Base-by-base conservation (phyloP, 129 eudicot genomes). In the Lonicera japonica region DNA sequence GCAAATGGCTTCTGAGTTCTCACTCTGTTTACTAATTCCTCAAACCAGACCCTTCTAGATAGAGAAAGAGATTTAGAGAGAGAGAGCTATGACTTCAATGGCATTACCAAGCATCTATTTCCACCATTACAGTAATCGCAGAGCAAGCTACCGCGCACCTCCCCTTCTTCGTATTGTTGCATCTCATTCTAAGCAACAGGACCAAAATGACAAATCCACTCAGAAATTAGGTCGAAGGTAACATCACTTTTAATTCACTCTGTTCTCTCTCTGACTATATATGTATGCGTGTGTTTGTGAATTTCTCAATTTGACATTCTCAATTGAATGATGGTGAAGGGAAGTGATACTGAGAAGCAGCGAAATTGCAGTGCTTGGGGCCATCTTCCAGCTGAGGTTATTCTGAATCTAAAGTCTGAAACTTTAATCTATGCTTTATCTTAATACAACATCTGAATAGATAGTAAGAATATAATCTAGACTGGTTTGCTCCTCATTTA, bases 331-430 rank as follows among this genome's bases (percentile, higher is more conserved):
- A 58, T 24, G 15, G 21, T 67, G 60, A 61, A 88, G 96, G 74
- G 98, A 91, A 51, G 52, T 91, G 24, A 56, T 91, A 21, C 39
- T 91, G 59, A 84, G 90, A 66, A 91, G 95, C 95, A 84, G 86
- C 59, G 95, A 74, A 64, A 18, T 87, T 54, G 98, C 98, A 8
- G 78, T 86, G 11, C 77, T 91, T 29, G 98, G 95, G 25, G 86
- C 96, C 68, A 82, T 87, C 54, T 84, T 91, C 71, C 85, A 85
- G 67, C 80, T 91, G 70, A 87, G 96, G 98, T 76, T n/a, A n/a
- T n/a, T n/a, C n/a, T n/a, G n/a, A n/a, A n/a, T n/a, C n/a, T n/a
- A n/a, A n/a, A n/a, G n/a, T n/a, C n/a, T n/a, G n/a, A n/a, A n/a
- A n/a, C n/a, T n/a, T n/a, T n/a, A n/a, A n/a, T n/a, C n/a, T n/a